Percentiles rank a stretch among this genome's conserved stretches.
These are phyloP conservation scores for Dianthus caryophyllus DNA, from an alignment of 148 eudicot genomes.

Conservation along the genomic window DNA sequence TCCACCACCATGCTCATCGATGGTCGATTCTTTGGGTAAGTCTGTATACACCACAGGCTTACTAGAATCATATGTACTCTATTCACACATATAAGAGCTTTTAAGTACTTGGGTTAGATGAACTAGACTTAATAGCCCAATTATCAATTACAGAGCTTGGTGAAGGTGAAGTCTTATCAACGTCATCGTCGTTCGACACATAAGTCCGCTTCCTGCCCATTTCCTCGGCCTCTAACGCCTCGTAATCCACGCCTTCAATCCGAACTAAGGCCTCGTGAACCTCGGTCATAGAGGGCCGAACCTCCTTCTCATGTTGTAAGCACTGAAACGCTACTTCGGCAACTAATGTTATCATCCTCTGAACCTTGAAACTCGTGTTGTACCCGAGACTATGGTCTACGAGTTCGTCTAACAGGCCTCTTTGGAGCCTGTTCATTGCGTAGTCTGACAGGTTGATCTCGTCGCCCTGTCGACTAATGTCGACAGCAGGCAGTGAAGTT, in stretches of 20 bases:
- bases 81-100: too few species aligned
- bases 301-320: conserved; percentile 12
- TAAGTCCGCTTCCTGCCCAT: background rate
- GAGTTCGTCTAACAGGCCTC: background rate
- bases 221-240: too few species aligned
- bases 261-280: background rate
- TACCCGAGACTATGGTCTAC: conserved; percentile 1
- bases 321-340: conserved; percentile 11
- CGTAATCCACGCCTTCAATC: background rate
- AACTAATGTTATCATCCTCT: conserved; percentile 8
- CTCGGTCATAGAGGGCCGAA: conserved; percentile 3
- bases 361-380: background rate
- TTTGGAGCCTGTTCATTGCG: conserved; percentile 3
- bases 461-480: background rate
- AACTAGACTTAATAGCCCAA: conserved; percentile 8
- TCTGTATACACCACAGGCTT: too few species aligned
- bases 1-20: too few species aligned
- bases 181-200: background rate
- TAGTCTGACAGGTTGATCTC: conserved; percentile 11
- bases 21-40: too few species aligned
- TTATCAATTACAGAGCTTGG: conserved; percentile 14
- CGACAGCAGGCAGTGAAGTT: conserved; percentile 9
- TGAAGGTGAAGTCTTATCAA: background rate
- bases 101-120: conserved; percentile 14
- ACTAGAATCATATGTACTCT: too few species aligned